Percentiles rank a stretch among this genome's conserved stretches.
Conservation (phyloP, 2,329 filamentous ascomycete genomes). For the Aspergillus sergii region DNA sequence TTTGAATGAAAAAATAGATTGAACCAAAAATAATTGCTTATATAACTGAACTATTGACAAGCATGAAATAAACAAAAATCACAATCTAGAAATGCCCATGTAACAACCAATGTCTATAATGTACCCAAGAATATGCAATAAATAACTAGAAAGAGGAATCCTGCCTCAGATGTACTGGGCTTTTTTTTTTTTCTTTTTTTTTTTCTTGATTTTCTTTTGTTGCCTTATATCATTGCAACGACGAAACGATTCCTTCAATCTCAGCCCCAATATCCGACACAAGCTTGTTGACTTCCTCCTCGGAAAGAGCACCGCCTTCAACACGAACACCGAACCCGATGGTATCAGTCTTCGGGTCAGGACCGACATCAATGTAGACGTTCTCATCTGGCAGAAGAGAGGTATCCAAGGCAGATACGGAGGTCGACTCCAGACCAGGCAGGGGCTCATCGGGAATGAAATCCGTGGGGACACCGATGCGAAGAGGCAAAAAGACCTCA, state of each 20-base stretch:
- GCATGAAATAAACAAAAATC: not conserved
- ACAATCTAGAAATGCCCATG: not conserved
- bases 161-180: not conserved
- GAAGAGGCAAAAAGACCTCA: slow-evolving; percentile 25
- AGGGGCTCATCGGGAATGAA: slow-evolving; percentile 24
- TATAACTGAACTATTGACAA: not conserved
- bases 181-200: not conserved
- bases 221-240: not conserved
- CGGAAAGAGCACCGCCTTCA: slow-evolving; percentile 25
- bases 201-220: not conserved
- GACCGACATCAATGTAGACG: slow-evolving; percentile 31
- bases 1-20: not conserved
- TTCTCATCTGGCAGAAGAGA: slow-evolving; percentile 26
- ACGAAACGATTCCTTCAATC: slow-evolving; percentile 22
- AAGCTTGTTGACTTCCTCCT: slow-evolving; percentile 20
- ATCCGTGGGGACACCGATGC: slow-evolving; percentile 30
- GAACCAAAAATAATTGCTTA: not conserved
- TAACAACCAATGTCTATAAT: not conserved
- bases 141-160: not conserved
- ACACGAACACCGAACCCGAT: slow-evolving; percentile 33
- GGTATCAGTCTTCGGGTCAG: slow-evolving; percentile 25
- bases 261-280: slow-evolving; percentile 23
- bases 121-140: not conserved
- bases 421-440: slow-evolving; percentile 13
- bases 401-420: slow-evolving; percentile 27